Percentiles rank a stretch among this genome's conserved stretches.
Conservation (phyloP, 768 basidiomycete genomes). For the Clathrus columnatus region DNA sequence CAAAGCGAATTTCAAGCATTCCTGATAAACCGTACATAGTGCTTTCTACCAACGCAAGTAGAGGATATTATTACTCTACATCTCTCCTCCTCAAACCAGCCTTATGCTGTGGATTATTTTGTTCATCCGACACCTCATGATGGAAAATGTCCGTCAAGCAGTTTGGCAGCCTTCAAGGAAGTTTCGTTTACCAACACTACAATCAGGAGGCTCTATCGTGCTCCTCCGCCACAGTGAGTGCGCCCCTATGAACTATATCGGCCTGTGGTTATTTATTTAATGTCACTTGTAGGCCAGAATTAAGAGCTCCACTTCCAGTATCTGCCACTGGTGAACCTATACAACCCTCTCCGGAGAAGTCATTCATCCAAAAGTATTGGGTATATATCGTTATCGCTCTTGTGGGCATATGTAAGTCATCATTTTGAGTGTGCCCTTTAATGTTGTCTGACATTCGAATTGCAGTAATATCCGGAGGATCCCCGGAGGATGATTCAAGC, state of each 20-base stretch:
- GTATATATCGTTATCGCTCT: slow-evolving; percentile 60
- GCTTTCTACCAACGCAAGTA: slow-evolving; percentile 48
- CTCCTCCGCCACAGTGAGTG: slow-evolving; percentile 50
- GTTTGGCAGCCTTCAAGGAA: slow-evolving; percentile 15
- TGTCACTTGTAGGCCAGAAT: slow-evolving; percentile 43
- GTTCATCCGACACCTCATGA: slow-evolving; percentile 58
- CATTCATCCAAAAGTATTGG: slow-evolving; percentile 88
- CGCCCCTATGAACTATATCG: not conserved
- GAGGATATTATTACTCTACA: slow-evolving; percentile 55
- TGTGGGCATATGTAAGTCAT: slow-evolving; percentile 19
- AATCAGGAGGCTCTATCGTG: slow-evolving; percentile 35
- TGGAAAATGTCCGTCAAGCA: slow-evolving; percentile 44
- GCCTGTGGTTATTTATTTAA: not conserved
- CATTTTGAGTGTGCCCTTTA: not conserved
- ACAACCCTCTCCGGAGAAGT: slow-evolving; percentile 55
- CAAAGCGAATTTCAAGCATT: slow-evolving; percentile 5
- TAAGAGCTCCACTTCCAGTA: slow-evolving; percentile 59
- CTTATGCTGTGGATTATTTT: slow-evolving; percentile 68
- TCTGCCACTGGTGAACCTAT: slow-evolving; percentile 59
- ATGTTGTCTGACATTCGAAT: not conserved
- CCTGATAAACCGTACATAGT: slow-evolving; percentile 34
- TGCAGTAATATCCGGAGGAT: not conserved
- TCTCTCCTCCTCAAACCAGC: slow-evolving; percentile 32
- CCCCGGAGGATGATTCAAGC: slow-evolving; percentile 1
- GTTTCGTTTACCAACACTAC: slow-evolving; percentile 43